Evolutionary conservation across 495 filamentous ascomycete species (phyloP), one percentile per base, ranked within the genome.

Genomic region (Saxophila tyrrhenica): DNA sequence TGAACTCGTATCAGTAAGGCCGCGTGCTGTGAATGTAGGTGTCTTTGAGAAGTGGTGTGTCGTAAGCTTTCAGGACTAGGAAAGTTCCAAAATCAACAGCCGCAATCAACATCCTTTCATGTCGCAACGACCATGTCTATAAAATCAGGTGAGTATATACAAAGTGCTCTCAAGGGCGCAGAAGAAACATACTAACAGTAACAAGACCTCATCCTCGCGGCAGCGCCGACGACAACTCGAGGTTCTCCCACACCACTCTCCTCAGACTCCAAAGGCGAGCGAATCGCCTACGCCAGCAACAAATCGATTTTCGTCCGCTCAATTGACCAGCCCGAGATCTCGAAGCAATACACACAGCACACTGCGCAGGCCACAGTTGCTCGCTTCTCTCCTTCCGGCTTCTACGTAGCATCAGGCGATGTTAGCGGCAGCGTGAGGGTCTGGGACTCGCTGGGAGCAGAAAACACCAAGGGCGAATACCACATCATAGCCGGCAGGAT

Each of bases 271-370:
- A 95, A 95, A 68, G 92, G 94, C 52, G 85, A 96, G 72, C 81
- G 88, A 54, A 82, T 98, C 67, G 86, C 89, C 48, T 98, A 97
- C 66, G 87, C 92, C 48, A 89, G 88, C 32, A 89, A 87, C 61
- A 97, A 97, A 77, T 96, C 91, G 39, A 83, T 96, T 66, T 97
- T 95, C 72, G 70, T 97, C 19, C 88, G 92, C 52, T 86, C 79
- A 38, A 91, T 98, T 73, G 90, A 96, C 68, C 73, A 94, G 68
- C 91, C 94, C 47, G 76, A 86, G 48, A 63, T 80, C 43, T 79
- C 81, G 67, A 85, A 82, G 58, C 89, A 97, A 69, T 97, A 98
- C 71, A 91, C 84, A 21, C 79, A 82, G 61, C 92, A 98, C 71
- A 95, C 88, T 23, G 73, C 84, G 29, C 78, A 80, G 50, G 91